These are phyloP conservation scores for Inonotus obliquus DNA, from an alignment of 1,284 basidiomycete genomes.

Conservation along the genomic window DNA sequence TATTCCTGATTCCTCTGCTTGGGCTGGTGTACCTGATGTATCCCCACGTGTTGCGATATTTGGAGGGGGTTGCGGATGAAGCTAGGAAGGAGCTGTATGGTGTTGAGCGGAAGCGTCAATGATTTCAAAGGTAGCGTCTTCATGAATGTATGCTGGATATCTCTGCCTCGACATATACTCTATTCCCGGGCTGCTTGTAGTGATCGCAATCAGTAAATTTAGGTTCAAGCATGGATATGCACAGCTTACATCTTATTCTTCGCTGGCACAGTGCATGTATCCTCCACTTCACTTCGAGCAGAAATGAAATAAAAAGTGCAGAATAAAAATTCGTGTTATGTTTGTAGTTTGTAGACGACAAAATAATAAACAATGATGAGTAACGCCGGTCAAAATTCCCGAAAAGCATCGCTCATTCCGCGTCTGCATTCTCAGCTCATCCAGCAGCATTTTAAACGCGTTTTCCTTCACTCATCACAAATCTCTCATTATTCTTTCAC, in stretches of 20 bases:
- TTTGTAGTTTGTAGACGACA: no score
- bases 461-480: background rate
- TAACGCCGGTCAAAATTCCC: background rate
- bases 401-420: background rate
- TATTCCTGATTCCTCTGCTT: conserved; percentile 32
- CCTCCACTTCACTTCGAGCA: no score
- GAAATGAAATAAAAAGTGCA: background rate
- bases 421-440: background rate
- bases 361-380: background rate
- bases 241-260: background rate
- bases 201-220: no score
- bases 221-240: no score
- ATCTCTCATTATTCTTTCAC: background rate
- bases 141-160: no score
- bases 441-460: background rate
- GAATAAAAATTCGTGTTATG: background rate
- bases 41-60: conserved; percentile 27
- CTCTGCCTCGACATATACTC: no score
- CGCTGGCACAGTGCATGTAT: no score
- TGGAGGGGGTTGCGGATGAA: conserved; percentile 31
- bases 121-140: no score
- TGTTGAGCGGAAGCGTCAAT: no score
- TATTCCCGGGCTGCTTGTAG: no score
- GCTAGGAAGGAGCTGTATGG: conserved; percentile 30
- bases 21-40: conserved; percentile 28